Evolutionary conservation across 345 rosid genomes (phyloP), one percentile per base, ranked within the genome.

Genomic region (Arabis alpina): DNA sequence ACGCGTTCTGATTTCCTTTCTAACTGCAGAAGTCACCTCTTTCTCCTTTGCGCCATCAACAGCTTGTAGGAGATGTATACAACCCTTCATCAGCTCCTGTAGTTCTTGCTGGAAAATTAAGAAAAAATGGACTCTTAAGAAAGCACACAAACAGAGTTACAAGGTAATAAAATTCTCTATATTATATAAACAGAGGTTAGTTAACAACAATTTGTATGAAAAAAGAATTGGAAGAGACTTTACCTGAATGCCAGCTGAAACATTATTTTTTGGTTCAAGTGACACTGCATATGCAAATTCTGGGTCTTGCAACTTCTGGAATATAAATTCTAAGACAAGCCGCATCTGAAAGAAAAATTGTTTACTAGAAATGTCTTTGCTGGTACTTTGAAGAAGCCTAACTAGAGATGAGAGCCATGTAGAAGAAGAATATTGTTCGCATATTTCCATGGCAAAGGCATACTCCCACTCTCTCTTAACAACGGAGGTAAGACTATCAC

Each of bases 361-460:
- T 72, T 65, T 77, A 47, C 78, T 56, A 43, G 75, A 68, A 76
- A 69, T 61, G 49, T 68, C 80, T 61, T 54, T 53, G 69, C 73
- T 78, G 54, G 86, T 77, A 54, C 59, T 71, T 78, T 74, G 80
- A 72, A 94, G 87, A 79, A 86, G 71, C 61, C 32, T 77, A 75
- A 85, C 87, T 47, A 91, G 79, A 53, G 97, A 86, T 23, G 93
- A 88, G 77, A 94, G 96, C 99, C 99, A 94, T 77, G 81, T 81
- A 56, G 70, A 59, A 77, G 90, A 86, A 19, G 98, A 77, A 74
- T 83, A 89, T 53, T 88, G 96, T 73, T 85, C 89, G 80, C 86
- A 84, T 73, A 94, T 78, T 76, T 84, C 91, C 60, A 83, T 53
- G n/a, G 92, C 86, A 75, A 91, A 94, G 41, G 78, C 61, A 82